Evolutionary conservation across 1,139 yeast species (phyloP), one percentile per base, ranked within the genome.

Genomic region (Hansenula anomala): DNA sequence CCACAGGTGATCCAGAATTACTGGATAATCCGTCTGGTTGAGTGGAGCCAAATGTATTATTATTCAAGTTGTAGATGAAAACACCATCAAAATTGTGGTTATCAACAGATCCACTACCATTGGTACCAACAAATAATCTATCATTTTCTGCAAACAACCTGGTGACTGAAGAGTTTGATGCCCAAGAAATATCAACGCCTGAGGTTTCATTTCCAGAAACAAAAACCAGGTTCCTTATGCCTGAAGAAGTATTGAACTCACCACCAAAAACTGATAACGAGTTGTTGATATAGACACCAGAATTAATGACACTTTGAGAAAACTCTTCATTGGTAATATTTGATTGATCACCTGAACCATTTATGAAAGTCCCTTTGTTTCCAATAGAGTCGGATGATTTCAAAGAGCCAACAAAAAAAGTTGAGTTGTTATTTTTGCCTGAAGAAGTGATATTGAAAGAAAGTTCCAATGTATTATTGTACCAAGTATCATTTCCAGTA

Each of bases 191-290:
- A 15, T 59, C 49, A 5, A 59, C 29, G 8, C 58, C 60, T 56
- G 60, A 46, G 0, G 67, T 50, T 8, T 49, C 44, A 8, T 62
- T 55, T 6, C 48, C 50, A 9, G 51, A 38, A 17, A 55, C 45
- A 36, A 71, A 58, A 10, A 67, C 53, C 36, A 80, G 49, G 40
- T 80, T 71, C 2, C 69, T 38, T 10, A 49, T 39, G 11, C 48
- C 50, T 1, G 50, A 41, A 10, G 54, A 46, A 5, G 59, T 54
- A 10, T 38, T 47, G 37, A 83, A 76, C 1, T 59, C 56, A 20
- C 81, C 82, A 14, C 84, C 89, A 35, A 82, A 51, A 1, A 76
- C 71, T 37, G 80, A 66, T 5, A 72, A 46, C 0, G 78, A 55
- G 17, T 63, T 63, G 51, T 81, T 80, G 30, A 82, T 64, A 14